Conservation (phyloP, 2,329 filamentous ascomycete species). For the Xylariaceae sp. region DNA sequence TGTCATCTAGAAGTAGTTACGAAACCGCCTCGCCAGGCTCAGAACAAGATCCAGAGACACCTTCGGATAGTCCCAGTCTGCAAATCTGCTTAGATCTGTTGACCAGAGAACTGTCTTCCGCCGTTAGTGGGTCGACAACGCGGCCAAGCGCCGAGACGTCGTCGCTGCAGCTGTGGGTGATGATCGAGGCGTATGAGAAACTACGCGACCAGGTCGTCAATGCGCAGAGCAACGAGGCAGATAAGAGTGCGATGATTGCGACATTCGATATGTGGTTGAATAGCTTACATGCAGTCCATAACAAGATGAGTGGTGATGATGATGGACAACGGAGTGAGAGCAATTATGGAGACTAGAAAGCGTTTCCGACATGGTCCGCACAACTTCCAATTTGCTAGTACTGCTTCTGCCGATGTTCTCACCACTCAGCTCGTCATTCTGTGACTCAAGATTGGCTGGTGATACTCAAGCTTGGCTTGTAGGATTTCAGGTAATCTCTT, state of each 20-base stretch:
- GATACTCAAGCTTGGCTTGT: no score
- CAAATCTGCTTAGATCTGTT: conserved; percentile 51
- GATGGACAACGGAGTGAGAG: conserved; percentile 29
- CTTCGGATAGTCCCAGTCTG: conserved; percentile 38
- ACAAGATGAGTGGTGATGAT: conserved; percentile 29
- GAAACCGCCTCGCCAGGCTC: conserved; percentile 10
- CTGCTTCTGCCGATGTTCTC: no score
- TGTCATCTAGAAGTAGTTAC: conserved; percentile 22
- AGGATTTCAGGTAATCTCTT: no score
- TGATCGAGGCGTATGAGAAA: conserved; percentile 57
- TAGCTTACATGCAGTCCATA: conserved; percentile 46
- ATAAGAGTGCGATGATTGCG: conserved; percentile 32
- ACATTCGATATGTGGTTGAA: conserved; percentile 51
- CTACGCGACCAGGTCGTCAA: conserved; percentile 43
- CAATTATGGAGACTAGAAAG: conserved; percentile 29
- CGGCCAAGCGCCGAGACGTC: conserved; percentile 34
- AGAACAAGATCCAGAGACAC: conserved; percentile 4
- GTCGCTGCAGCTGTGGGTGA: conserved; percentile 50
- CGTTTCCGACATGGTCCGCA: no score
- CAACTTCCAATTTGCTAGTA: no score
- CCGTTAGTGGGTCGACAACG: conserved; percentile 26
- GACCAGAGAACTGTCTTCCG: conserved; percentile 45
- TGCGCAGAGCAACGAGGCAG: conserved; percentile 26
- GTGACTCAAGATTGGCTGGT: no score
- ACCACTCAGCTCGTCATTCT: no score